These are phyloP conservation scores for Stenocarpella maydis DNA, from an alignment of 2,329 filamentous ascomycete genomes.

Conservation along the genomic window DNA sequence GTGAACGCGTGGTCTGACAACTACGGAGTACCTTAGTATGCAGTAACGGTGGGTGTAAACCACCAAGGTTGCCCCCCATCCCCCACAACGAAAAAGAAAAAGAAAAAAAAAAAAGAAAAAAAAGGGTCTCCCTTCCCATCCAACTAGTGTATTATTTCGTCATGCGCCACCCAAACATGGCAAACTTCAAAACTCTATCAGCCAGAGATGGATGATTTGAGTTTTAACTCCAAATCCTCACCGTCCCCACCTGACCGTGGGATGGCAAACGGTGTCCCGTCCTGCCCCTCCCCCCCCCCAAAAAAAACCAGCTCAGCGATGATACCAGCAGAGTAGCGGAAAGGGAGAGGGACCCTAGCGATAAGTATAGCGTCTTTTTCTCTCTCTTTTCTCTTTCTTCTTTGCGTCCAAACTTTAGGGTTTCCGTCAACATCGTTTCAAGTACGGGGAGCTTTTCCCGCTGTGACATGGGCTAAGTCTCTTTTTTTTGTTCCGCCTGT, in stretches of 20 bases:
- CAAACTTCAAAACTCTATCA: constrained; percentile 25
- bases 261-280: neutral
- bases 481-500: neutral
- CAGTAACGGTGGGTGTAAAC: no score
- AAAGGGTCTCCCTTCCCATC: neutral
- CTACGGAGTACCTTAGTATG: no score
- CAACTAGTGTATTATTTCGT: constrained; percentile 3
- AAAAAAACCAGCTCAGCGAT: constrained; percentile 1
- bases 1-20: no score
- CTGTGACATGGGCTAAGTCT: constrained; percentile 10
- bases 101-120: no score
- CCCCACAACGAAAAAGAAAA: no score
- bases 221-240: constrained; percentile 22
- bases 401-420: constrained; percentile 17
- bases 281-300: neutral
- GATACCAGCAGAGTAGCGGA: neutral
- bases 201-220: constrained; percentile 24
- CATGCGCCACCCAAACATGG: constrained; percentile 24
- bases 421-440: constrained; percentile 27
- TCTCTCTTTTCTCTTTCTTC: neutral
- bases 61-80: no score
- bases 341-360: no score
- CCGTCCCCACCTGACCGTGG: constrained; percentile 6
- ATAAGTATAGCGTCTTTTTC: constrained; percentile 14
- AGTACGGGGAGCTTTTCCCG: constrained; percentile 23